Conservation (phyloP, 2,329 filamentous ascomycete species). For the Fusarium humuli region DNA sequence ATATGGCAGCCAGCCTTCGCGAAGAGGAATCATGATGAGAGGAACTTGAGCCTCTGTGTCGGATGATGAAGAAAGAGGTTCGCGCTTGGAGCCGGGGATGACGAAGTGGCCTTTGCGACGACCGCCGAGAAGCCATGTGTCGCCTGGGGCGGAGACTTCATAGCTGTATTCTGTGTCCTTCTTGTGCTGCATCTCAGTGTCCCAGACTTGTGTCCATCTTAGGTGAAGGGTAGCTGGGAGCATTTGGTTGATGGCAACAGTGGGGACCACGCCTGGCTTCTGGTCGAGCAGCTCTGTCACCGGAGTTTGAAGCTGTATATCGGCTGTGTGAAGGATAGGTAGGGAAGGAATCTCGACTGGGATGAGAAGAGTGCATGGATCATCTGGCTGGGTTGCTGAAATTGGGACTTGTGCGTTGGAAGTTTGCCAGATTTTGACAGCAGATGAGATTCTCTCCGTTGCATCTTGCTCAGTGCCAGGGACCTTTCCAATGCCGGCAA, state of each 20-base stretch:
- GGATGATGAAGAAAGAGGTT: conserved; percentile 57
- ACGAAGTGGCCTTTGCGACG: conserved; percentile 82
- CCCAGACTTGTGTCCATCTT: conserved; percentile 72
- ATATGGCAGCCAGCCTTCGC: conserved; percentile 80
- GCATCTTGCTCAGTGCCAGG: conserved; percentile 52
- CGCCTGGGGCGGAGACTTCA: conserved; percentile 78
- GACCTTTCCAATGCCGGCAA: conserved; percentile 62
- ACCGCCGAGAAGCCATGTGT: conserved; percentile 88
- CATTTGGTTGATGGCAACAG: conserved; percentile 72
- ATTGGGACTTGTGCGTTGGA: conserved; percentile 47
- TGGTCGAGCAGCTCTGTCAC: conserved; percentile 48
- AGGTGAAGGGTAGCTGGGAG: conserved; percentile 71
- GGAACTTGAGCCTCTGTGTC: conserved; percentile 70
- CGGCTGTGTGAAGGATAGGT: conserved; percentile 83
- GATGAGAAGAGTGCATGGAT: conserved; percentile 78
- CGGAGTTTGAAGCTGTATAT: conserved; percentile 66
- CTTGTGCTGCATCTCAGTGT: conserved; percentile 57
- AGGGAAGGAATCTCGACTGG: conserved; percentile 90
- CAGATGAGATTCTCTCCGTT: conserved; percentile 40
- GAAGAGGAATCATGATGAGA: conserved; percentile 82
- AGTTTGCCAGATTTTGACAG: conserved; percentile 52
- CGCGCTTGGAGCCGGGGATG: conserved; percentile 59
- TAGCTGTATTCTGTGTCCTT: conserved; percentile 81
- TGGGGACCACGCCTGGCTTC: conserved; percentile 53
- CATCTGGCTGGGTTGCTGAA: conserved; percentile 39